Base-by-base conservation (phyloP, 2,329 filamentous ascomycete genomes). In the Aspergillus ibericus region DNA sequence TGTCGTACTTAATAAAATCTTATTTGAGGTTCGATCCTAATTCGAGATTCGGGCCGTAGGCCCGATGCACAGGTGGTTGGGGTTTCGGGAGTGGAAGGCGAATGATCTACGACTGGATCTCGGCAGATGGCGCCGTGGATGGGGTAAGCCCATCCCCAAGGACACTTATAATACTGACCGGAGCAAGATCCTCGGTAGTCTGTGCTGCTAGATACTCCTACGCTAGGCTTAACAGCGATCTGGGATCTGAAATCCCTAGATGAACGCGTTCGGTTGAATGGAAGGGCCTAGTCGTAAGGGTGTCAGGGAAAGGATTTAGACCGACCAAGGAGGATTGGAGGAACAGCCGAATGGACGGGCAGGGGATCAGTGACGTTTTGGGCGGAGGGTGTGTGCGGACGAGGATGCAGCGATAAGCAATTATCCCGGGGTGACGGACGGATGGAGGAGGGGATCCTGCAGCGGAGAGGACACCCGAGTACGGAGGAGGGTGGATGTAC, bases 261-360 rank as follows among this genome's bases (percentile, higher is more conserved):
- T n/a, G 15, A 32, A 29, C 4, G 44, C 44, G 15, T 27, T 47
- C 52, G 52, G 52, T 36, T 42, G 38, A 52, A 57, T 38, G 55
- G 49, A 57, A 34, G 18, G 6, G 25, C 9, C 25, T 48, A n/a
- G 25, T 18, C 25, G 46, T 7, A 10, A 38, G n/a, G 35, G 25
- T 18, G 15, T 2, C 16, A 57, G 55, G 55, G 36, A 52, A 57
- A 57, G 48, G 32, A 57, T 57, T 57, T 57, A 57, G 47, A 47
- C 55, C 47, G 44, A 16, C 25, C 15, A 18, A 18, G 44, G 25
- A 48, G 44, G 25, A 48, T 48, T 29, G 44, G 44, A 48, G 22
- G 44, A 29, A 29, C 22, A 48, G 27, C 48, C 47, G 29, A 12
- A 18, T 22, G 18, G 42, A 27, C 29, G 16, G 29, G 47, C 34